Evolutionary conservation across 345 rosid species (phyloP), one percentile per base, ranked within the genome.

Genomic region (Eucalyptus viminalis): DNA sequence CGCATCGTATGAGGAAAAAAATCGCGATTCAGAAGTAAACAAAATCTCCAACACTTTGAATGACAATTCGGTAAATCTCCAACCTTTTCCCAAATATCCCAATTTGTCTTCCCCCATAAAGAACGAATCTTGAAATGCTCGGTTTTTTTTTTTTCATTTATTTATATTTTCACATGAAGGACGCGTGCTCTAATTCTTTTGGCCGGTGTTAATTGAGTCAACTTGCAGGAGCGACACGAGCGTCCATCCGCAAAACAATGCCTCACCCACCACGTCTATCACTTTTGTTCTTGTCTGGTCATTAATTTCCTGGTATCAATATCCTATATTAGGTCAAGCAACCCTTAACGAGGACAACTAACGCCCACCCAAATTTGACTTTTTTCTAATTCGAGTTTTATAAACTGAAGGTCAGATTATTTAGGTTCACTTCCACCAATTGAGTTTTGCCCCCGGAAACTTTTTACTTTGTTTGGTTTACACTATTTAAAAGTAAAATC

Each of bases 401-500:
- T 40, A 21, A 76, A 76, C 47, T 11, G 22, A 37, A 6, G 47
- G 47, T 37, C 25, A 3, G 47, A 10, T 37, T 76, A 21, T 40
- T 76, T 37, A 37, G 5, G 9, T 37, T 37, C 12, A 76, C 12
- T 37, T 76, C 83, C 83, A 37, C 47, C 45, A 2, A 37, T 31
- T 0, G 0, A 19, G 14, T 34, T 16, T 69, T 5, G 9, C 25
- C 80, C 24, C 2, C 7, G 1, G 3, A 69, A 72, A 72, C 14
- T 19, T 37, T 24, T 72, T 37, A 5, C 81, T 72, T 72, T 37
- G 44, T 10, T 9, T 19, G 40, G 43, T 19, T 19, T 11, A 10
- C 8, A 12, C 8, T 6, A 76, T 37, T 76, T 4, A 3, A 0
- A 25, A 21, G 47, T 40, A 40, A 76, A 76, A 11, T 11, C 14